phyloP scores from a whole-genome alignment of 2,329 filamentous ascomycete genomes.

The Hypomyces perniciosus region DNA sequence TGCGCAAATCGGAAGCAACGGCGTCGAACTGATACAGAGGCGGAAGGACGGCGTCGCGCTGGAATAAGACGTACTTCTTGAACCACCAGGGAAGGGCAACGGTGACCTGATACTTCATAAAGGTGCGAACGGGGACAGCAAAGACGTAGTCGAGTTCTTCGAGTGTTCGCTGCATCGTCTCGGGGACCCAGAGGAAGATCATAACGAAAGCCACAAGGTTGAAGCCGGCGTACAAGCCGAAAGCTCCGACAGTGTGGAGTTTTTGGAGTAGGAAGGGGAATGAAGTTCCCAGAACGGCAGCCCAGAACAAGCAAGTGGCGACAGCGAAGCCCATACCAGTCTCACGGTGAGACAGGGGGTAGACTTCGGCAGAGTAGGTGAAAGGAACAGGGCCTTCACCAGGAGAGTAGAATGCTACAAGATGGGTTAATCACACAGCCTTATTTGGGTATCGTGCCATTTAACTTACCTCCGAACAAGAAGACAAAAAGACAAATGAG shows the following conservation, averaged over 20 bases:
- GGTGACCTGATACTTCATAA: constrained; percentile 33
- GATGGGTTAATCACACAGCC: neutral
- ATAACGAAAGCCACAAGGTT: constrained; percentile 49
- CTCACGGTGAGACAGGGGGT: constrained; percentile 57
- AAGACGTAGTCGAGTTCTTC: constrained; percentile 49
- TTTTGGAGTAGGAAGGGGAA: constrained; percentile 42
- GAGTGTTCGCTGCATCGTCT: constrained; percentile 50
- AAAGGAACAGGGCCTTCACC: constrained; percentile 60
- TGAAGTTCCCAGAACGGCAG: constrained; percentile 43
- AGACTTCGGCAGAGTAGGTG: constrained; percentile 57
- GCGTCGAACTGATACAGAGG: constrained; percentile 34
- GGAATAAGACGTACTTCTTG: constrained; percentile 28
- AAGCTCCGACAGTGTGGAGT: constrained; percentile 31
- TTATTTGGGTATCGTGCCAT: neutral
- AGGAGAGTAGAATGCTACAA: constrained; percentile 52
- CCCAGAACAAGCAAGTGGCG: constrained; percentile 53
- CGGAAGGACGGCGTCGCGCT: constrained; percentile 25
- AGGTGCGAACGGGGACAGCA: constrained; percentile 38
- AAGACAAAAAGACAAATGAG: constrained; percentile 58
- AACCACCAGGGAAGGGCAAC: constrained; percentile 28
- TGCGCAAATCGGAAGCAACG: constrained; percentile 14
- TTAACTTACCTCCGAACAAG: constrained; percentile 45
- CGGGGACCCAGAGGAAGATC: constrained; percentile 43
- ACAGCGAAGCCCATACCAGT: constrained; percentile 60
- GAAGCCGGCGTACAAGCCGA: constrained; percentile 49